Conservation (phyloP, 2,329 filamentous ascomycete genomes). For the Exophiala calicioides region DNA sequence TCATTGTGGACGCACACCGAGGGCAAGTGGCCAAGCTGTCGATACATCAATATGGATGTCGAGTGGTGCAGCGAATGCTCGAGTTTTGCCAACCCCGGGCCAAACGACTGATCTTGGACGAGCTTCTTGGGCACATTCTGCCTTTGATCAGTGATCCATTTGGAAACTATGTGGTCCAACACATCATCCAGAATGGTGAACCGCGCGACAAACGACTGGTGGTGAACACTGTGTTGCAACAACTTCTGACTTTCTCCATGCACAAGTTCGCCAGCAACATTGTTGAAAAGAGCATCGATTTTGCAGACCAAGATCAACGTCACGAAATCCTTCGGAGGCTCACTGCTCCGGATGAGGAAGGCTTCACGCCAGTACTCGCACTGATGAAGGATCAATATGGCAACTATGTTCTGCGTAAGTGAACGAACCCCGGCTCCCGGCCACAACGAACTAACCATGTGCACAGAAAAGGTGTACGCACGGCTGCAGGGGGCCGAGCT, state of each 20-base stretch:
- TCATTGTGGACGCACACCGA: constrained; percentile 79
- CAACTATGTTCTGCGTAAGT: constrained; percentile 96
- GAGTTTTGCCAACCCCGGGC: constrained; percentile 76
- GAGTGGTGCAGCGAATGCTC: constrained; percentile 88
- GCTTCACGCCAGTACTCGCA: constrained; percentile 68
- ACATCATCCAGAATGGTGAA: constrained; percentile 79
- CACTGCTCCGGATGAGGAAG: constrained; percentile 61
- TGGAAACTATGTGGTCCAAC: constrained; percentile 95
- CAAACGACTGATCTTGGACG: constrained; percentile 70
- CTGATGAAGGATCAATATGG: constrained; percentile 90
- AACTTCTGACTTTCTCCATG: constrained; percentile 76
- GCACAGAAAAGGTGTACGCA: constrained; percentile 74
- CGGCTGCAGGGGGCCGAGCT: constrained; percentile 63
- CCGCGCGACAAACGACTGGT: constrained; percentile 71
- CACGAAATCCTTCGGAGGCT: constrained; percentile 67
- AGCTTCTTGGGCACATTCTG: constrained; percentile 72
- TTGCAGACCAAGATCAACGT: constrained; percentile 69
- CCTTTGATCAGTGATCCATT: constrained; percentile 82
- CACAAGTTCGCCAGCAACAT: constrained; percentile 98
- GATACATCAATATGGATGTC: constrained; percentile 81
- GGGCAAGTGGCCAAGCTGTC: constrained; percentile 74
- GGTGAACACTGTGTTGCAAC: constrained; percentile 69
- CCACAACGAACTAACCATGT: constrained; percentile 33
- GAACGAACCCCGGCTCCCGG: neutral
- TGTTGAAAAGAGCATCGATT: constrained; percentile 85